phyloP scores from a whole-genome alignment of 805 yeast genomes.

The Yamadazyma sp. region DNA sequence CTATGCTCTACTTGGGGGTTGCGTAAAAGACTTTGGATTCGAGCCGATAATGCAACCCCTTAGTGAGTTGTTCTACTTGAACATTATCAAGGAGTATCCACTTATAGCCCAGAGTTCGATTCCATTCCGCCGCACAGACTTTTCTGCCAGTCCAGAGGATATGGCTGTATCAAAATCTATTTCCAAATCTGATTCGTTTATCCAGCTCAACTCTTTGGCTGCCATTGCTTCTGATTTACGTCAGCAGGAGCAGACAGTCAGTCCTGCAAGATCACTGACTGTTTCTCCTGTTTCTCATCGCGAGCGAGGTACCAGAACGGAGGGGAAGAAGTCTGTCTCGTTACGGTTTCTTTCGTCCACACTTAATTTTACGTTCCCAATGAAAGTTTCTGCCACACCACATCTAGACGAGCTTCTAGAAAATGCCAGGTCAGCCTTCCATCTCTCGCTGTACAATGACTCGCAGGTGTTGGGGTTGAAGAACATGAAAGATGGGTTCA shows the following conservation, averaged over 20 bases:
- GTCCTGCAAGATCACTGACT: slow-evolving; percentile 1
- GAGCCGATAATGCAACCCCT: slow-evolving; percentile 64
- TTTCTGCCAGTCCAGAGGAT: slow-evolving; percentile 7
- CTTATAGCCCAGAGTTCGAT: slow-evolving; percentile 46
- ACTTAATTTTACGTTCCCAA: slow-evolving; percentile 65
- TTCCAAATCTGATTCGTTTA: slow-evolving; percentile 9
- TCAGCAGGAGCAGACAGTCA: slow-evolving; percentile 20
- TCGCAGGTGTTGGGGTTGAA: slow-evolving; percentile 26
- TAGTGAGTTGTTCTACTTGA: slow-evolving; percentile 65
- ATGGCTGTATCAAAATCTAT: not conserved
- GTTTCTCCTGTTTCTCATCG: slow-evolving; percentile 2
- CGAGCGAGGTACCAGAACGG: not conserved
- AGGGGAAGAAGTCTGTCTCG: slow-evolving; percentile 28
- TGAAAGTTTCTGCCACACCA: slow-evolving; percentile 73
- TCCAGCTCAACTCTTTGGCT: slow-evolving; percentile 30
- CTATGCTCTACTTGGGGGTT: slow-evolving; percentile 62
- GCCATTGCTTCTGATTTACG: slow-evolving; percentile 28
- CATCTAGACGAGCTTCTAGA: slow-evolving; percentile 73
- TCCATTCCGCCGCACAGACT: no score
- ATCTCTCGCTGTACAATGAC: slow-evolving; percentile 21
- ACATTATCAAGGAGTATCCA: slow-evolving; percentile 64
- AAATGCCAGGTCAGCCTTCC: slow-evolving; percentile 73
- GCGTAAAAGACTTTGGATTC: slow-evolving; percentile 79
- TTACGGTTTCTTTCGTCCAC: slow-evolving; percentile 53
- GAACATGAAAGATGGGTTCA: slow-evolving; percentile 23